These are phyloP conservation scores for Aspergillus sp. DNA, from an alignment of 2,329 filamentous ascomycete species.

Conservation along the genomic window DNA sequence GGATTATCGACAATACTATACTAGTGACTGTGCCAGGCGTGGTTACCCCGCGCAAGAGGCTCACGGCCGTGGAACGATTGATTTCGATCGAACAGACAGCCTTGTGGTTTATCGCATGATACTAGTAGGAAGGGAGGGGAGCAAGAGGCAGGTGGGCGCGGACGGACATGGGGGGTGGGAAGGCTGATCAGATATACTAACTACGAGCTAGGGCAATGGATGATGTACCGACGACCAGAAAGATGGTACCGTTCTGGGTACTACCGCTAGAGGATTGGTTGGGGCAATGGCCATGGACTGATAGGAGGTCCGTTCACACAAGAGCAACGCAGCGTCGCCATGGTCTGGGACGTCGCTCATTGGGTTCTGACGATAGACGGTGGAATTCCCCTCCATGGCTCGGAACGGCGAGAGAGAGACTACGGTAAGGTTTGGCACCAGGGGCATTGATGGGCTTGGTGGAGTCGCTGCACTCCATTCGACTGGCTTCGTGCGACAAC, in stretches of 20 bases:
- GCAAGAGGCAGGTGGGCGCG: conserved; percentile 14
- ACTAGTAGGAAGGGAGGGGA: conserved; percentile 12
- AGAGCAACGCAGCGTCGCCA: conserved; percentile 6
- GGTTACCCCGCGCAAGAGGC: conserved; percentile 24
- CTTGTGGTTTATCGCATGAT: conserved; percentile 10
- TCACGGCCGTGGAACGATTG: conserved; percentile 22
- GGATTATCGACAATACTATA: neutral
- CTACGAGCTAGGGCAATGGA: conserved; percentile 9
- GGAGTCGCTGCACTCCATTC: conserved; percentile 11
- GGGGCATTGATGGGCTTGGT: conserved; percentile 15
- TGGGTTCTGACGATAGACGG: conserved; percentile 10
- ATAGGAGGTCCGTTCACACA: conserved; percentile 24
- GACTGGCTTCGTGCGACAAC: conserved; percentile 7
- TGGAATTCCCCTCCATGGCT: too few relatives aligned
- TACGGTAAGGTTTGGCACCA: conserved; percentile 17
- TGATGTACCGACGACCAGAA: conserved; percentile 3
- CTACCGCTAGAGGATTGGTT: conserved; percentile 9
- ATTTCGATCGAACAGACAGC: conserved; percentile 11
- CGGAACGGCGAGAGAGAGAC: conserved; percentile 9
- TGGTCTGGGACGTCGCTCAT: conserved; percentile 16
- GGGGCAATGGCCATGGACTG: conserved; percentile 14
- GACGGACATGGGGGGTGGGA: conserved; percentile 8
- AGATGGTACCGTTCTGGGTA: neutral
- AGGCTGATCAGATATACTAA: conserved; percentile 27
- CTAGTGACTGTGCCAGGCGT: conserved; percentile 1